A percentile compares a stretch with the other conserved stretches of the same genome.
Conservation (phyloP, 192 early-diverging fungal species). For the Linnemannia elongata region DNA sequence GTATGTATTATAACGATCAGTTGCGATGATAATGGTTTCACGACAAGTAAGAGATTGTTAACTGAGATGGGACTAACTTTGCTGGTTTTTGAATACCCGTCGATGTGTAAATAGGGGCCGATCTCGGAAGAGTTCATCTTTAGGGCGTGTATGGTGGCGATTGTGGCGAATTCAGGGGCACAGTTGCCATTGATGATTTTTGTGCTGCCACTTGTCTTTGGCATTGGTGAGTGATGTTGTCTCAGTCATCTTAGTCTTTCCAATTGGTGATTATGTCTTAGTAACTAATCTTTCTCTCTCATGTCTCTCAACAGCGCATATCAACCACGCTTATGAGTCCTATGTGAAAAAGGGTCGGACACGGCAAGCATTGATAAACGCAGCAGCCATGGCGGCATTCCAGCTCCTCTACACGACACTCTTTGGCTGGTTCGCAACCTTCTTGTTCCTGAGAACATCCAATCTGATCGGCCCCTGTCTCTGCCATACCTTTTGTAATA, state of each 20-base stretch:
- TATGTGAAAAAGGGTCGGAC: constrained; percentile 62
- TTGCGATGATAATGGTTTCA: neutral
- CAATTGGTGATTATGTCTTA: no score
- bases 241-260: neutral
- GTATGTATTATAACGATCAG: constrained; percentile 9
- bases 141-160: constrained; percentile 75
- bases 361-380: constrained; percentile 55
- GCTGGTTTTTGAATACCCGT: constrained; percentile 36
- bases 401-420: constrained; percentile 82
- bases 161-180: constrained; percentile 61
- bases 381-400: constrained; percentile 58
- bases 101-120: constrained; percentile 67
- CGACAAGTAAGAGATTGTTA: neutral
- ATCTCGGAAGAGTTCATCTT: constrained; percentile 84
- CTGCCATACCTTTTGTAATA: constrained; percentile 81
- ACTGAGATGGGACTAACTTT: neutral
- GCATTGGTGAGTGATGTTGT: constrained; percentile 66
- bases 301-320: constrained; percentile 64
- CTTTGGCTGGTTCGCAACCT: constrained; percentile 86
- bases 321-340: constrained; percentile 77
- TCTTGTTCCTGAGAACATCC: constrained; percentile 73
- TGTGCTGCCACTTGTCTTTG: constrained; percentile 77
- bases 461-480: constrained; percentile 65
- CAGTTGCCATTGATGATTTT: constrained; percentile 60
- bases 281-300: neutral